Conservation (phyloP, 129 eudicot species). For the Chrysanthemum makinoi region DNA sequence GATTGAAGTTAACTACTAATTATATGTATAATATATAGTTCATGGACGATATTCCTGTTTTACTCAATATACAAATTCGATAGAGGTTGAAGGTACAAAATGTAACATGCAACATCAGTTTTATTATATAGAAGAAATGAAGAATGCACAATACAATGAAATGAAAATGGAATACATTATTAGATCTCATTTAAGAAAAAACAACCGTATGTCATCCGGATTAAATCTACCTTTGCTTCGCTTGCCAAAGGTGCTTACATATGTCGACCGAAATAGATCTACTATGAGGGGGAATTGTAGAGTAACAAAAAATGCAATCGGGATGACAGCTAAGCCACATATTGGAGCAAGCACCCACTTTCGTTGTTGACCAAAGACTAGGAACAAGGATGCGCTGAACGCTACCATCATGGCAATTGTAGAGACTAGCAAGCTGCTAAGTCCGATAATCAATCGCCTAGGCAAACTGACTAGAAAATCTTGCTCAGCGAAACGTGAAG, state of each 20-base stretch:
- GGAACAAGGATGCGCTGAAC: constrained; percentile 21
- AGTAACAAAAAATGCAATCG: constrained; percentile 21
- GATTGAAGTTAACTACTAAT: too few relatives aligned
- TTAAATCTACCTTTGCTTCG: not conserved
- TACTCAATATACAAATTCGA: too few relatives aligned
- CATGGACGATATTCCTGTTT: too few relatives aligned
- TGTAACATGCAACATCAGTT: too few relatives aligned
- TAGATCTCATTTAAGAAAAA: not conserved
- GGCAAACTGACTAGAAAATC: constrained; percentile 24
- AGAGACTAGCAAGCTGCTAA: constrained; percentile 12
- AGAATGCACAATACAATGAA: not conserved
- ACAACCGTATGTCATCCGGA: not conserved
- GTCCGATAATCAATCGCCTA: constrained; percentile 21
- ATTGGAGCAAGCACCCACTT: constrained; percentile 23
- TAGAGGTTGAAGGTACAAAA: too few relatives aligned
- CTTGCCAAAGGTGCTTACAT: constrained; percentile 6
- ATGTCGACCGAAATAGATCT: constrained; percentile 10
- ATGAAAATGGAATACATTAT: not conserved
- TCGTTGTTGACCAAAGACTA: not conserved
- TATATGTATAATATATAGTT: too few relatives aligned
- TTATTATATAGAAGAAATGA: too few relatives aligned
- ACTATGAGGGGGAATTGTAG: constrained; percentile 22
- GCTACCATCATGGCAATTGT: constrained; percentile 29
- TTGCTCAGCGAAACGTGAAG: constrained; percentile 18
- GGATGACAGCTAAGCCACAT: constrained; percentile 5